phyloP scores from a whole-genome alignment of 345 rosid species.

The Theobroma cacao region DNA sequence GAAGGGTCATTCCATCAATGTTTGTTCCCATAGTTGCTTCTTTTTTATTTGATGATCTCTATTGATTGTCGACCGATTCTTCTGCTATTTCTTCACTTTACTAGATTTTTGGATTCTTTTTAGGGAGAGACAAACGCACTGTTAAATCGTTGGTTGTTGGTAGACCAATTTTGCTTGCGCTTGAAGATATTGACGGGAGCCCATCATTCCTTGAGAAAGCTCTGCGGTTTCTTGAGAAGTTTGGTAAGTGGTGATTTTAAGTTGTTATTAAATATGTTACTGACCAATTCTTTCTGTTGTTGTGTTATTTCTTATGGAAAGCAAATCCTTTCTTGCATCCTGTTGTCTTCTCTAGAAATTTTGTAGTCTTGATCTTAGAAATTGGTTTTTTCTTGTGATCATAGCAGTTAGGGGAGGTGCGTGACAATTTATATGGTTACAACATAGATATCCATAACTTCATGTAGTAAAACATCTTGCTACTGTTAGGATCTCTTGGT shows the following conservation, averaged over 20 bases:
- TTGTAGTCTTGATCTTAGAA: not conserved
- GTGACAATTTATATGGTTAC: not conserved
- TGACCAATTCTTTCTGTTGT: not conserved
- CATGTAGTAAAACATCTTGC: not conserved
- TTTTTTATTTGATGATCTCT: slow-evolving; percentile 11
- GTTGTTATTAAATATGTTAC: slow-evolving; percentile 3
- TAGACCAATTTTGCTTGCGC: slow-evolving; percentile 96
- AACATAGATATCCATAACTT: not conserved
- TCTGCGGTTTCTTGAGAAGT: slow-evolving; percentile 86
- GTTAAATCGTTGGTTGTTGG: slow-evolving; percentile 97
- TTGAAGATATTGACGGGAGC: slow-evolving; percentile 98
- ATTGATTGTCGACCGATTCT: slow-evolving; percentile 7
- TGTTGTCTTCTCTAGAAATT: not conserved
- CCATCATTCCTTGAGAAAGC: slow-evolving; percentile 99
- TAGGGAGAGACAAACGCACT: slow-evolving; percentile 94
- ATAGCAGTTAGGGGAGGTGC: not conserved
- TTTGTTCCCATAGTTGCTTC: slow-evolving; percentile 30
- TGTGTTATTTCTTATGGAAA: not conserved
- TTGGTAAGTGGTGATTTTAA: slow-evolving; percentile 54
- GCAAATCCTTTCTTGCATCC: not conserved
- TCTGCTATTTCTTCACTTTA: slow-evolving; percentile 6
- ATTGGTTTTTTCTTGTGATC: slow-evolving; percentile 1
- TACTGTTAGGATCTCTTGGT: not conserved
- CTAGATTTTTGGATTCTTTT: slow-evolving; percentile 8
- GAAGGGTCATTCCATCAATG: slow-evolving; percentile 90